phyloP scores from a whole-genome alignment of 2,329 filamentous ascomycete genomes.

The Nemania sp. region DNA sequence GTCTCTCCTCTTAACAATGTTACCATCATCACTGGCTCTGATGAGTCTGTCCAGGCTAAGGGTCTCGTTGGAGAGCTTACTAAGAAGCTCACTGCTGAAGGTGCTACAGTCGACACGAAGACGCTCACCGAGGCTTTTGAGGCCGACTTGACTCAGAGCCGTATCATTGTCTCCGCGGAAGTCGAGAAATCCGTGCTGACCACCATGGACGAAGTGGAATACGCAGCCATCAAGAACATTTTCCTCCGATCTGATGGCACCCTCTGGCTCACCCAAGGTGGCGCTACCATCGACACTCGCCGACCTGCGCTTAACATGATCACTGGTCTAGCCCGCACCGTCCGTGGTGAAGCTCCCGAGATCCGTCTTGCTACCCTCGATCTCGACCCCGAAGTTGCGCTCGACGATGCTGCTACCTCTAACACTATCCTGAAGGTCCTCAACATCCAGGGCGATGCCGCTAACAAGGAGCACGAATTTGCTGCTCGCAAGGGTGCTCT shows the following conservation, averaged over 20 bases:
- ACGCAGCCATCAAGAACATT: constrained; percentile 35
- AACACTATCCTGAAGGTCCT: constrained; percentile 41
- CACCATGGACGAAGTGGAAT: constrained; percentile 31
- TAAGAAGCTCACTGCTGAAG: constrained; percentile 29
- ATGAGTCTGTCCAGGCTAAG: constrained; percentile 28
- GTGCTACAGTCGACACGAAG: constrained; percentile 32
- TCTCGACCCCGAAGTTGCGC: constrained; percentile 45
- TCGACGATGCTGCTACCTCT: constrained; percentile 38
- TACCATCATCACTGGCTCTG: constrained; percentile 33
- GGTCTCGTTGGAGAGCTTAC: constrained; percentile 29
- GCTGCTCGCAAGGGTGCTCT: constrained; percentile 34
- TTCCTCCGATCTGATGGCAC: constrained; percentile 35
- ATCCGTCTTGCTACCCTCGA: constrained; percentile 52
- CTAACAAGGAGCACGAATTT: constrained; percentile 37
- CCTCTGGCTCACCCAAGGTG: constrained; percentile 36
- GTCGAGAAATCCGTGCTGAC: constrained; percentile 37
- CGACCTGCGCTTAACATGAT: constrained; percentile 48
- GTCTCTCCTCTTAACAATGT: constrained; percentile 32
- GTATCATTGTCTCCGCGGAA: constrained; percentile 36
- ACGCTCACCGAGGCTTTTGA: constrained; percentile 28
- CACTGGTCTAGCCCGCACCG: constrained; percentile 49
- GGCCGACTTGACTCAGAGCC: constrained; percentile 32
- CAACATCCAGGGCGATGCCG: constrained; percentile 32
- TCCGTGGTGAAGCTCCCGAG: constrained; percentile 51
- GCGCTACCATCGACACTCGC: constrained; percentile 33